These are phyloP conservation scores for Lactifluus pinguis DNA, from an alignment of 768 basidiomycete species.

Conservation along the genomic window DNA sequence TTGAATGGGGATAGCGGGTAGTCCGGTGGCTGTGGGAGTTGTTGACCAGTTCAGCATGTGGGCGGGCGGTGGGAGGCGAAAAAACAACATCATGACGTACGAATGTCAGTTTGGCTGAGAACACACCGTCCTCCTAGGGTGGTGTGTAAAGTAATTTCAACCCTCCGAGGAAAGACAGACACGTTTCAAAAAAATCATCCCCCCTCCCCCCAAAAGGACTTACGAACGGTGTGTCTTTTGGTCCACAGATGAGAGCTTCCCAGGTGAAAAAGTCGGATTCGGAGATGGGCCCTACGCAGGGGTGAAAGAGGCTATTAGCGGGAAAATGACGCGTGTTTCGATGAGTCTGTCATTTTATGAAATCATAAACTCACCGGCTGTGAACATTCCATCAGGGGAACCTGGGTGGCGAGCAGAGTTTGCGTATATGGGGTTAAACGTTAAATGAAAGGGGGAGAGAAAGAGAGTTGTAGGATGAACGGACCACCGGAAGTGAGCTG, in stretches of 20 bases:
- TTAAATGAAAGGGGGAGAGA: neutral
- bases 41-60: neutral
- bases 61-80: neutral
- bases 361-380: slow-evolving; percentile 52
- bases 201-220: slow-evolving; percentile 25
- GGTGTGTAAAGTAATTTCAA: neutral
- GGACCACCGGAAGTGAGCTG: slow-evolving; percentile 72
- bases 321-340: neutral
- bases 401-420: slow-evolving; percentile 34
- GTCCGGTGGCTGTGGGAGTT: slow-evolving; percentile 58
- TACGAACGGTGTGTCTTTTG: slow-evolving; percentile 92
- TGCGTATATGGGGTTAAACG: neutral
- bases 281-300: slow-evolving; percentile 61
- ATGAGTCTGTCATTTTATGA: too few species aligned
- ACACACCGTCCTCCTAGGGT: slow-evolving; percentile 85
- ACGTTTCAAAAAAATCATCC: neutral
- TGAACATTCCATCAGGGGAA: slow-evolving; percentile 93
- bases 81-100: slow-evolving; percentile 39
- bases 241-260: slow-evolving; percentile 92
- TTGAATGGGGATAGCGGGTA: slow-evolving; percentile 98
- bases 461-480: neutral
- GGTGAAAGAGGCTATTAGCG: neutral
- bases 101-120: slow-evolving; percentile 86
- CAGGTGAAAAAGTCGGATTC: slow-evolving; percentile 94
- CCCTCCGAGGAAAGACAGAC: neutral